Evolutionary conservation across 768 basidiomycete species (phyloP).

Genomic region (Mycena indigotica): DNA sequence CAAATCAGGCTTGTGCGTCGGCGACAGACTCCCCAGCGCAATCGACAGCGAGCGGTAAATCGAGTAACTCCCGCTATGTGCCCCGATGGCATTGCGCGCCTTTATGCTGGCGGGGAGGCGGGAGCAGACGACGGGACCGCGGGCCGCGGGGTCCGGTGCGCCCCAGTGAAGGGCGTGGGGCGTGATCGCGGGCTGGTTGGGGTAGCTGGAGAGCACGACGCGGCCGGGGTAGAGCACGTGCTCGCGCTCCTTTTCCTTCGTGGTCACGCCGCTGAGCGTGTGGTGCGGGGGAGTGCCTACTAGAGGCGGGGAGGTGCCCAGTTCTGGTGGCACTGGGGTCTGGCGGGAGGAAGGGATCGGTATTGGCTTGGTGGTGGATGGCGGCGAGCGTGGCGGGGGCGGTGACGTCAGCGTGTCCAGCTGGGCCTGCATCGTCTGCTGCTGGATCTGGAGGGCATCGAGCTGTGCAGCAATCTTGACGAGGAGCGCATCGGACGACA

Average conservation of each 20-base stretch:
- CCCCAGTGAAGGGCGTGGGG: conserved; percentile 87
- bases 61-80: conserved; percentile 91
- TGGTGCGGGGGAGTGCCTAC: conserved; percentile 23
- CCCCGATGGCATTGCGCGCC: conserved; percentile 90
- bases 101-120: conserved; percentile 84
- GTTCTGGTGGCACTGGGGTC: neutral
- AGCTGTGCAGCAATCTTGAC: conserved; percentile 75
- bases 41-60: conserved; percentile 94
- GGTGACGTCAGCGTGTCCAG: conserved; percentile 37
- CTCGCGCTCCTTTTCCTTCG: conserved; percentile 66
- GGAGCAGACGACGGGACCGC: conserved; percentile 89
- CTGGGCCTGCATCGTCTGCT: conserved; percentile 80
- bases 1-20: conserved; percentile 78
- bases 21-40: conserved; percentile 82
- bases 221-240: conserved; percentile 78
- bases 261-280: conserved; percentile 19
- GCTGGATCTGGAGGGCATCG: conserved; percentile 68
- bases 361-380: neutral
- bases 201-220: conserved; percentile 87
- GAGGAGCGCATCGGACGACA: conserved; percentile 56
- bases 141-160: conserved; percentile 56
- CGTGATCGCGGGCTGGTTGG: conserved; percentile 87
- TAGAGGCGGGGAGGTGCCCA: conserved; percentile 11
- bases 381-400: neutral
- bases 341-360: conserved; percentile 12